Evolutionary conservation across 2,329 filamentous ascomycete species (phyloP), one percentile per base, ranked within the genome.

Genomic region (Trichoderma arundinaceum): DNA sequence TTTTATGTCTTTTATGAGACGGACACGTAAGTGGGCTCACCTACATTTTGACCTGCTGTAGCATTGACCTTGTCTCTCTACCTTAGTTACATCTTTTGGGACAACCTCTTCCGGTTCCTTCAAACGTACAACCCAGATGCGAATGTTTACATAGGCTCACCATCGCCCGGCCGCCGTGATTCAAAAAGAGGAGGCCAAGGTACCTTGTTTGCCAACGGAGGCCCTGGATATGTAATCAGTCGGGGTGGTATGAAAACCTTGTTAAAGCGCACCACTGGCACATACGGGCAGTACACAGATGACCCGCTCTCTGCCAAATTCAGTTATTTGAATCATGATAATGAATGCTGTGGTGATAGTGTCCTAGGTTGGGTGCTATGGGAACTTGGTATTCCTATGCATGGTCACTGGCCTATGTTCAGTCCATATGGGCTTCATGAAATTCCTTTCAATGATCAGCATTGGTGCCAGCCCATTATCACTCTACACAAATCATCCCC

Each of bases 1-100:
- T 86, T 84, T 79, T 86, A 84, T 69, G 79, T 86, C 63, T 84
- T 86, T 71, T 81, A 84, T 52, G 84, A 86, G 69, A 82, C 83
- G 3, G 84, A 86, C 71, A 86, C 84, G 54, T 85, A 79, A 68
- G 76, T 76, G 13, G 19, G 15, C 33, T 39, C 33, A 6, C 6
- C 7, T 49, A 17, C 12, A 9, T 32, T 28, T 51, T 57, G 33
- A 3, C 35, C 35, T 7, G 28, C 17, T 53, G 17, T 22, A n/a
- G n/a, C 54, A 52, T 59, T 59, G 66, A 63, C 39, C 9, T 17
- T 43, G 15, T 51, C 7, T 19, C 9, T 48, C 22, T 17, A n/a
- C n/a, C n/a, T n/a, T 15, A 67, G 65, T 3, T 67, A 67, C 22
- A 48, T 67, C 7, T 51, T 60, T 53, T 63, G 69, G 75, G 77